A percentile compares a stretch with the other conserved stretches of the same genome.
phyloP scores from a whole-genome alignment of 2,329 filamentous ascomycete genomes.

The Alternaria infectoria region DNA sequence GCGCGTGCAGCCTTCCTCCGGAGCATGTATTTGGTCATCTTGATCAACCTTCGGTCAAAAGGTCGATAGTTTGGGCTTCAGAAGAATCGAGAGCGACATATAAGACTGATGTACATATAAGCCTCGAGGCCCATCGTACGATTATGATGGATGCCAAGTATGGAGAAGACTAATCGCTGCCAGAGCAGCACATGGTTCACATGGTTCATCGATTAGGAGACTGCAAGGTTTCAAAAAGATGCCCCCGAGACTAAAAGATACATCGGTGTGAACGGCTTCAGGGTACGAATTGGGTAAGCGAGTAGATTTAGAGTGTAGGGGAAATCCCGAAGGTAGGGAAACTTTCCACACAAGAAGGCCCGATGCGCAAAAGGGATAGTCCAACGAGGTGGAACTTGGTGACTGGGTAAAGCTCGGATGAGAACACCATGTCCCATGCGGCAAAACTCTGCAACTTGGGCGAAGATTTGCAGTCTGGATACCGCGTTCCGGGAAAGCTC shows the following conservation, averaged over 20 bases:
- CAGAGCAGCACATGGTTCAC: conserved; percentile 2
- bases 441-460: conserved; percentile 4
- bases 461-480: conserved; percentile 8
- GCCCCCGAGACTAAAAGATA: neutral
- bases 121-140: neutral
- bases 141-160: neutral
- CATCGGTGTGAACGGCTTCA: conserved; percentile 7
- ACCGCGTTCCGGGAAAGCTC: conserved; percentile 3
- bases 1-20: neutral
- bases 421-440: neutral
- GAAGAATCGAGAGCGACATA: neutral
- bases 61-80: neutral
- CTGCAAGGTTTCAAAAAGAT: conserved; percentile 5
- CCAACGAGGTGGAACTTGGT: conserved; percentile 1
- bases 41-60: neutral
- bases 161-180: neutral
- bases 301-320: neutral
- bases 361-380: neutral
- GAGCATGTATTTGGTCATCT: neutral
- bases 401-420: conserved; percentile 4
- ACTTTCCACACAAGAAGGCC: conserved; percentile 10
- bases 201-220: conserved; percentile 6
- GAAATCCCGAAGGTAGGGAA: neutral
- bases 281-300: conserved; percentile 11
- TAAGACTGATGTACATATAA: neutral